These are phyloP conservation scores for Allium fistulosum DNA, from an alignment of 106 monocot species.

Conservation along the genomic window DNA sequence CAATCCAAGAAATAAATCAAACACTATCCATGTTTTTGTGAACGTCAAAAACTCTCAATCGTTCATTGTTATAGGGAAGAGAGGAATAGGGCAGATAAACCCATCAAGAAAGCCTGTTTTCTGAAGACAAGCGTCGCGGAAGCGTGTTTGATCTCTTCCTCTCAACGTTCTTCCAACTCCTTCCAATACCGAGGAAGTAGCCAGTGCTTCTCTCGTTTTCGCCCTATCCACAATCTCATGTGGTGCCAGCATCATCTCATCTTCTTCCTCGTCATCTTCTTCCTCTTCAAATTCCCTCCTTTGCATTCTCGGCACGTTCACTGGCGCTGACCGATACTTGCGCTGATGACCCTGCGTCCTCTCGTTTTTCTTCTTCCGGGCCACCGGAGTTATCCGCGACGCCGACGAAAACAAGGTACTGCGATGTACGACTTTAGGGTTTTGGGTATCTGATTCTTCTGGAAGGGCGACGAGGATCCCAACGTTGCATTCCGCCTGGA, in stretches of 20 bases:
- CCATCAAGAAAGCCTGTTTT: slow-evolving; percentile 81
- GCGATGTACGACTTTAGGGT: slow-evolving; percentile 18
- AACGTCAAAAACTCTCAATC: too few relatives aligned
- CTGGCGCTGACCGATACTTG: slow-evolving; percentile 57
- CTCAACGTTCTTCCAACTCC: slow-evolving; percentile 81
- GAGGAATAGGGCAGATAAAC: too few relatives aligned
- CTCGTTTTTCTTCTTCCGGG: slow-evolving; percentile 31
- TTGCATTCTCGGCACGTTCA: slow-evolving; percentile 45
- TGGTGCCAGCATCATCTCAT: slow-evolving; percentile 63
- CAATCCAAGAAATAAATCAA: too few relatives aligned
- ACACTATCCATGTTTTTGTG: too few relatives aligned
- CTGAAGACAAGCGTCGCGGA: slow-evolving; percentile 65
- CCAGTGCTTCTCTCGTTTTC: slow-evolving; percentile 38
- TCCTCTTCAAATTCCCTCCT: slow-evolving; percentile 5
- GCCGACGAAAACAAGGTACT: slow-evolving; percentile 20
- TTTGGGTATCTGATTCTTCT: slow-evolving; percentile 21
- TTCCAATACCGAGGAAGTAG: slow-evolving; percentile 78
- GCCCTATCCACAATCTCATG: slow-evolving; percentile 79
- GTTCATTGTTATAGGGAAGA: too few relatives aligned
- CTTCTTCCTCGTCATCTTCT: slow-evolving; percentile 4
- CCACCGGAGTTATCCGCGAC: slow-evolving; percentile 17
- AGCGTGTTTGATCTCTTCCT: slow-evolving; percentile 63
- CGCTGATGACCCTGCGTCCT: slow-evolving; percentile 1
- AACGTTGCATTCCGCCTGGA: slow-evolving; percentile 20
- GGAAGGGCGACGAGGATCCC: slow-evolving; percentile 46